Percentiles rank a stretch among this genome's conserved stretches.
Evolutionary conservation across 768 basidiomycete genomes (phyloP).

Genomic region (Lentinula guzmanii): DNA sequence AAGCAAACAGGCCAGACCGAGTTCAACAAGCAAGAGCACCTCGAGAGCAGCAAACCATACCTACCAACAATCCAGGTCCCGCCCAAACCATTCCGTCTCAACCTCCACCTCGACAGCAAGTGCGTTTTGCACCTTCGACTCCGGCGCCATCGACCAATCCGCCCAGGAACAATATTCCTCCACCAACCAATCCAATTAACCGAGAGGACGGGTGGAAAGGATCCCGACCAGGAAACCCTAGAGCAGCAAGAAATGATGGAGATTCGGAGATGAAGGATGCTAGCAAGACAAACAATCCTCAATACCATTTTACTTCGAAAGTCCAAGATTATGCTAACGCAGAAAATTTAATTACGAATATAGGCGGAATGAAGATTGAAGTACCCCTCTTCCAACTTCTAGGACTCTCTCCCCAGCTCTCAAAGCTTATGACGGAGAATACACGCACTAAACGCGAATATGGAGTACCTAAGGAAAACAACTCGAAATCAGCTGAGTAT

Average conservation of each 20-base stretch:
- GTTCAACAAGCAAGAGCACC: too few species aligned
- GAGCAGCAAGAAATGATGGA: background rate
- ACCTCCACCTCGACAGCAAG: background rate
- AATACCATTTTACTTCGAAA: conserved; percentile 1
- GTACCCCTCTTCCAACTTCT: background rate
- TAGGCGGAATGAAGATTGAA: background rate
- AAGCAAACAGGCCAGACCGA: too few species aligned
- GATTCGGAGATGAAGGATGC: background rate
- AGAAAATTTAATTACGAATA: background rate
- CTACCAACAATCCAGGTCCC: background rate
- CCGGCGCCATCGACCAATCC: background rate
- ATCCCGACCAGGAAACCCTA: background rate
- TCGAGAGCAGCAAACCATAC: too few species aligned
- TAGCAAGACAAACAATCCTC: background rate
- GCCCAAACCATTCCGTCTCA: background rate
- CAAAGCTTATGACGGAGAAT: background rate
- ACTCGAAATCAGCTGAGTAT: background rate
- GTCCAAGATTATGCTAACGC: background rate
- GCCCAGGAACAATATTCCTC: background rate
- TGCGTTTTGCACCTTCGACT: background rate
- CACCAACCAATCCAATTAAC: conserved; percentile 5
- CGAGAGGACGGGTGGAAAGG: conserved; percentile 5
- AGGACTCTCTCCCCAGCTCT: background rate
- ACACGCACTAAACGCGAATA: background rate
- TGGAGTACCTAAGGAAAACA: background rate